Base-by-base conservation (phyloP, 1,139 yeast genomes). In the Taphrina deformans region DNA sequence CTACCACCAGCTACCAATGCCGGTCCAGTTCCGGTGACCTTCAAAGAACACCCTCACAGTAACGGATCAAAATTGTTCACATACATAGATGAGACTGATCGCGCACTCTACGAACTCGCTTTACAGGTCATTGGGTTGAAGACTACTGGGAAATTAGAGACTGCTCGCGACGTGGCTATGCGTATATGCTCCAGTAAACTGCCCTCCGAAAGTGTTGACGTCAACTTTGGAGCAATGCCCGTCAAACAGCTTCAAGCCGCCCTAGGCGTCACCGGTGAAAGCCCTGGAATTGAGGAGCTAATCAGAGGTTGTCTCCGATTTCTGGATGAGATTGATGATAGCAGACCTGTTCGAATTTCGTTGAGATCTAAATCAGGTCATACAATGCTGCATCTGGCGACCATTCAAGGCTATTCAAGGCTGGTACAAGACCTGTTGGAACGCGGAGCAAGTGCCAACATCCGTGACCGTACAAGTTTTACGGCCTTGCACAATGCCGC, bases 71-170 rank as follows among this genome's bases (percentile, higher is more conserved):
- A 83, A 72, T 80, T 89, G 1, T 92, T 92, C 75, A 91, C 97
- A 0, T 92, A 92, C 72, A 82, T 90, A 55, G 97, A 92, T 77
- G 97, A 92, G 74, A 88, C 96, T 14, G 97, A 91, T 76, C 82
- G 95, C 69, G 97, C 91, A 74, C 81, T 92, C 73, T 89, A 92
- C 74, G 97, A 92, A 75, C 79, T 92, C 70, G 97, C 98, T 0
- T 79, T 92, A 70, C 97, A 92, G 73, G 92, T 92, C 70, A 96
- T 92, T 35, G 98, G 97, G 1, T 80, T 90, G 76, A 91, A 91
- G 77, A 89, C 91, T 96, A 90, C 90, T 73, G 97, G 97, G 68
- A 88, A 87, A 72, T 79, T 91, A 67, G 97, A 92, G 73, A 97
- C 91, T 77, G 97, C 97, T 0, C 84, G 88, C 71, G 64, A 64